These are phyloP conservation scores for Cystofilobasidium bisporidii DNA, from an alignment of 768 basidiomycete species.

Conservation along the genomic window DNA sequence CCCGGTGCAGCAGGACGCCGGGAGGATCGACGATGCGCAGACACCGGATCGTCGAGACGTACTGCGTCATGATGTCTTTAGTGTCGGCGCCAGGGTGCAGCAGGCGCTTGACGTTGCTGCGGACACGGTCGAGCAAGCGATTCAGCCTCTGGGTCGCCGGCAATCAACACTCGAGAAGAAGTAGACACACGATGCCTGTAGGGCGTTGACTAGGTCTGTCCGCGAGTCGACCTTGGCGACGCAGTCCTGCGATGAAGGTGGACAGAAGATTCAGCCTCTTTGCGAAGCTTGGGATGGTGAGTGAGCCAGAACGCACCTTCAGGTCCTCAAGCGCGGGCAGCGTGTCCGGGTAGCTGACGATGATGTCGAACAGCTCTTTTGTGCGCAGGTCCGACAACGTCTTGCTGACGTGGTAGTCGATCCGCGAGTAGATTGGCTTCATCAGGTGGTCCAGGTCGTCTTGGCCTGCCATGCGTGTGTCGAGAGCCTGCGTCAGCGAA, in stretches of 20 bases:
- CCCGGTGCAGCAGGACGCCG: slow-evolving; percentile 83
- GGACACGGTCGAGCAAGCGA: background rate
- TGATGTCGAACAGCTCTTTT: slow-evolving; percentile 87
- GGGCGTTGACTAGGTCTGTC: slow-evolving; percentile 58
- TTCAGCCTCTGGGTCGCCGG: background rate
- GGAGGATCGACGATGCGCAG: slow-evolving; percentile 83
- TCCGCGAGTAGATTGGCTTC: slow-evolving; percentile 64
- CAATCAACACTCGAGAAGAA: background rate
- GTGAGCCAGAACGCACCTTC: slow-evolving; percentile 46
- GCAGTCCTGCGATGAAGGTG: slow-evolving; percentile 35
- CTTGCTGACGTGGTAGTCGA: slow-evolving; percentile 90
- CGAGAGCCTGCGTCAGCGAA: no score
- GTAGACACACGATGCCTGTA: slow-evolving; percentile 64
- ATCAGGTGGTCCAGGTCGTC: slow-evolving; percentile 45
- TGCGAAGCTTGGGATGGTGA: no score
- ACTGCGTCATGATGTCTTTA: slow-evolving; percentile 75
- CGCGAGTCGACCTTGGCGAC: slow-evolving; percentile 47
- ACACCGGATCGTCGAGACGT: slow-evolving; percentile 85
- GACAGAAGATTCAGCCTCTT: background rate
- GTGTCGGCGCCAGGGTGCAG: slow-evolving; percentile 95
- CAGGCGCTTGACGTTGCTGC: slow-evolving; percentile 71
- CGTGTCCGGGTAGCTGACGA: slow-evolving; percentile 87
- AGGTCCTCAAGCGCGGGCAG: slow-evolving; percentile 74
- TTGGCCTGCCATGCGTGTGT: slow-evolving; percentile 10
- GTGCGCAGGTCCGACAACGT: slow-evolving; percentile 70